Evolutionary conservation across 805 yeast genomes (phyloP).

Genomic region (Candida schatavii): DNA sequence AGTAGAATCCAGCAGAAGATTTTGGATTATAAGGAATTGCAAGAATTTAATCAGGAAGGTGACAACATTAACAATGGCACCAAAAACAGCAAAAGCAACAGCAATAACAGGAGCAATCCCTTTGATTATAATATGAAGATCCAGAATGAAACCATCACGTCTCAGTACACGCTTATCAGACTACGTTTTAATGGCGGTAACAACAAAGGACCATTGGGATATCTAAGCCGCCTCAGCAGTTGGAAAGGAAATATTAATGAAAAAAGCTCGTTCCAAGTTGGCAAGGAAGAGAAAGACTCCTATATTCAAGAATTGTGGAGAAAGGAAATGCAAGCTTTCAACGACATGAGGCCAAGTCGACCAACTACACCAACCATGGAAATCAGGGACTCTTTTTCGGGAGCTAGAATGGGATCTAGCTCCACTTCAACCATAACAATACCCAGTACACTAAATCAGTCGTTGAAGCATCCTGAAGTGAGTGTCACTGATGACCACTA

Average conservation of each 20-base stretch:
- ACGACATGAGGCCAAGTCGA: background rate
- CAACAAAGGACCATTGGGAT: conserved; percentile 28
- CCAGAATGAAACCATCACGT: conserved; percentile 34
- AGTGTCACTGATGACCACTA: background rate
- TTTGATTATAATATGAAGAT: conserved; percentile 24
- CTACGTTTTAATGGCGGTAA: conserved; percentile 26
- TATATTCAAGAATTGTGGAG: conserved; percentile 12
- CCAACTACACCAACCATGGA: background rate
- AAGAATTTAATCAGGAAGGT: background rate
- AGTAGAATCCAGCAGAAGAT: conserved; percentile 35
- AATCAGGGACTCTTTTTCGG: background rate
- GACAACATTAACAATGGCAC: background rate
- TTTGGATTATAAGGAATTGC: conserved; percentile 31
- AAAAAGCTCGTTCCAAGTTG: conserved; percentile 1
- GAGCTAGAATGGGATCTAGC: background rate
- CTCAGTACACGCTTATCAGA: conserved; percentile 37
- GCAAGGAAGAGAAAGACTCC: conserved; percentile 10
- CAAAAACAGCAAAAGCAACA: background rate
- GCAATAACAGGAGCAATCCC: background rate
- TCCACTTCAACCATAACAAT: background rate
- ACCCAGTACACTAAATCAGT: background rate
- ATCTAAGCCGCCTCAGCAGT: conserved; percentile 7
- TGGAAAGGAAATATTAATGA: background rate
- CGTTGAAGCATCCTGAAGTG: too few species aligned
- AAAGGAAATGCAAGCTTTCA: conserved; percentile 7